These are phyloP conservation scores for Stagonosporopsis rhizophila DNA, from an alignment of 2,329 filamentous ascomycete genomes.

Conservation along the genomic window DNA sequence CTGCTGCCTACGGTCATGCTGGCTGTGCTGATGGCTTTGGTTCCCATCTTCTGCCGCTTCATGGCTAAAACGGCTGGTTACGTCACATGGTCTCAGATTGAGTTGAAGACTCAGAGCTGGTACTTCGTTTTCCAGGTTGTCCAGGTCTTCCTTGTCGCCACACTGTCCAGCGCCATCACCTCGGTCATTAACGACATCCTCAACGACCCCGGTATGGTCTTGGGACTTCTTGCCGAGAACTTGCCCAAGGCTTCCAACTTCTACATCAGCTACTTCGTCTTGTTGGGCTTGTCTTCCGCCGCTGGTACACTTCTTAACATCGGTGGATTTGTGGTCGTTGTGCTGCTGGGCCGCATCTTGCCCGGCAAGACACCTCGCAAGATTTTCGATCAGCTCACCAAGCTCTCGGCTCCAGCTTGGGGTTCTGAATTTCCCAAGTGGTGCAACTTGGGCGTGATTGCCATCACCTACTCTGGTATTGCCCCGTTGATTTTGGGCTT, in stretches of 20 bases:
- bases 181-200: constrained; percentile 63
- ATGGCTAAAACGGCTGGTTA: constrained; percentile 49
- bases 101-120: constrained; percentile 83
- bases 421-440: constrained; percentile 57
- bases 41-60: constrained; percentile 53
- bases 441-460: constrained; percentile 54
- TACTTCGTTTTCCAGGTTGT: constrained; percentile 94
- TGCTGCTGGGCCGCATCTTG: constrained; percentile 74
- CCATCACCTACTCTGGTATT: constrained; percentile 57
- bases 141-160: constrained; percentile 92
- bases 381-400: constrained; percentile 54
- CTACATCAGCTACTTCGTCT: constrained; percentile 92
- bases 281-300: constrained; percentile 69
- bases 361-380: constrained; percentile 55
- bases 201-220: constrained; percentile 65
- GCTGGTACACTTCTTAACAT: constrained; percentile 71
- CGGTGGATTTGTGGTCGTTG: constrained; percentile 80
- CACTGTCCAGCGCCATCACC: constrained; percentile 79
- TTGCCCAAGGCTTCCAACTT: constrained; percentile 90
- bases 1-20: constrained; percentile 54
- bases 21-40: constrained; percentile 53
- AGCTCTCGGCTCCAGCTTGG: constrained; percentile 54
- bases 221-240: constrained; percentile 72
- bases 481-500: constrained; percentile 58
- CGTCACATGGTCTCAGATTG: constrained; percentile 54